Evolutionary conservation across 257 asterid genomes (phyloP).

Genomic region (Fraxinus pennsylvanica): DNA sequence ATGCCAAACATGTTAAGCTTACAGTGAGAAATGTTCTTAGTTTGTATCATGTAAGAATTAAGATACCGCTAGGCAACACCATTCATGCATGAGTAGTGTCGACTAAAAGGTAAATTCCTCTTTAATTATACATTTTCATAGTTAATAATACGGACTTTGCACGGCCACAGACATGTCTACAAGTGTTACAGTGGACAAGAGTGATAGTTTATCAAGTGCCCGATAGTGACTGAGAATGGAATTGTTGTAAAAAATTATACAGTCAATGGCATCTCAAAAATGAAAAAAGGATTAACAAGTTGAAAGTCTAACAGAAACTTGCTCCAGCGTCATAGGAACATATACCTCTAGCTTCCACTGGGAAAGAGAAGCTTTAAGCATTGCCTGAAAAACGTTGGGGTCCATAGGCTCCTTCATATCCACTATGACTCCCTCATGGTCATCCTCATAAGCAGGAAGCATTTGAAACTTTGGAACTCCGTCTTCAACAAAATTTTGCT

Average conservation of each 20-base stretch:
- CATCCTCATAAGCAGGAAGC: conserved; percentile 60
- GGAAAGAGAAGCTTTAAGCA: conserved; percentile 50
- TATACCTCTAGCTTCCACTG: conserved; percentile 71
- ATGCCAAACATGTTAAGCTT: neutral
- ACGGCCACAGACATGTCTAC: neutral
- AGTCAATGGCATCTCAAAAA: neutral
- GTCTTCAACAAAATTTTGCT: conserved; percentile 34
- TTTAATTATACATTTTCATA: neutral
- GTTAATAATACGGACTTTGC: neutral
- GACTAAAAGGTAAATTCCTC: neutral
- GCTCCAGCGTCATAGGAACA: neutral
- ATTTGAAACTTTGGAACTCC: conserved; percentile 29
- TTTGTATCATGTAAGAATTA: neutral
- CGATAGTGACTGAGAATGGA: no score
- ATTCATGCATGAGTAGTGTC: neutral
- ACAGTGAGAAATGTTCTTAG: neutral
- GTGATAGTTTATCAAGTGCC: neutral
- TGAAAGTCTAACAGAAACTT: neutral
- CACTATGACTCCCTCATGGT: conserved; percentile 65
- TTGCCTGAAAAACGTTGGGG: conserved; percentile 42
- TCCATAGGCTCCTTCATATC: conserved; percentile 62
- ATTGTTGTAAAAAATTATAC: neutral
- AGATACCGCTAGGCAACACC: neutral
- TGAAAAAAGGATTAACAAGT: no score
- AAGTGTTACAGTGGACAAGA: neutral